Evolutionary conservation across 805 yeast species (phyloP).

Genomic region (Myxozyma geophila): DNA sequence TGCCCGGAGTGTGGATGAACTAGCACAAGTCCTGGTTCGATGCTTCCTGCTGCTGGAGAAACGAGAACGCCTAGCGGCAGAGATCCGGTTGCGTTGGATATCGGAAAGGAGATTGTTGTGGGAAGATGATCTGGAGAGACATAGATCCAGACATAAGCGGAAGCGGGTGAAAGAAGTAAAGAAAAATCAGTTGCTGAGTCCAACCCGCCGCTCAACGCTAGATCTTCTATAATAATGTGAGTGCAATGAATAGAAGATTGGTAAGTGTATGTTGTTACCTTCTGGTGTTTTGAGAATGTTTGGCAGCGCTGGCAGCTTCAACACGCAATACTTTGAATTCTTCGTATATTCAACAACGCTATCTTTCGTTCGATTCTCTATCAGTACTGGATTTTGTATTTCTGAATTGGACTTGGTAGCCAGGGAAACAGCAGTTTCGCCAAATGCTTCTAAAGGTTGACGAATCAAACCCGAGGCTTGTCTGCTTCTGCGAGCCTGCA

Average conservation of each 20-base stretch:
- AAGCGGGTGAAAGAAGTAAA: conserved; percentile 53
- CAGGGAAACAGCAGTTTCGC: background rate
- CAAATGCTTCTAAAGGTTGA: conserved; percentile 13
- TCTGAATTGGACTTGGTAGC: background rate
- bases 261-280: background rate
- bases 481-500: conserved; percentile 29
- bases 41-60: conserved; percentile 57
- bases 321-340: conserved; percentile 61
- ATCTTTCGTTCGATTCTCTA: conserved; percentile 17
- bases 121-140: conserved; percentile 65
- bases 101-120: conserved; percentile 57
- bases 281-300: conserved; percentile 42
- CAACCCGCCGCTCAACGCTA: conserved; percentile 49
- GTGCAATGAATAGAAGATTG: background rate
- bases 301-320: conserved; percentile 63
- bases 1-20: conserved; percentile 63
- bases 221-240: conserved; percentile 18
- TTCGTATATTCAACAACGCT: conserved; percentile 58
- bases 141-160: conserved; percentile 71
- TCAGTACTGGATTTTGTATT: background rate
- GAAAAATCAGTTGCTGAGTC: conserved; percentile 57
- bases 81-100: conserved; percentile 19
- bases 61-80: conserved; percentile 58
- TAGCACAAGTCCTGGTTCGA: conserved; percentile 71
- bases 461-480: conserved; percentile 30